Conservation (phyloP, 208 protist species). For the Leptomonas pyrrhocoris region DNA sequence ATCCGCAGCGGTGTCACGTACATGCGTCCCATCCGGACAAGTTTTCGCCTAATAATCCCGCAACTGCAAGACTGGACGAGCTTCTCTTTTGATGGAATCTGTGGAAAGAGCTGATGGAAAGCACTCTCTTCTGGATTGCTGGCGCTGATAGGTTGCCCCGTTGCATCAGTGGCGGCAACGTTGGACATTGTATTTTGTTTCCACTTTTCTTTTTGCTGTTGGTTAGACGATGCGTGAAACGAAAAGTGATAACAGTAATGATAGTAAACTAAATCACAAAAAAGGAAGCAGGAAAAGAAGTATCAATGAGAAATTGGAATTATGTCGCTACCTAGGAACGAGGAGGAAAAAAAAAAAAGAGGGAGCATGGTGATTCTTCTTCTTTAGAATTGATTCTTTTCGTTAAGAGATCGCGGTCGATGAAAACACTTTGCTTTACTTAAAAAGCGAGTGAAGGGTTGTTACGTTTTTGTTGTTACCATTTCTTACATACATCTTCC, state of each 20-base stretch:
- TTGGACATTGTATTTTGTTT: slow-evolving; percentile 25
- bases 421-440: too few relatives aligned
- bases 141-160: slow-evolving; percentile 21
- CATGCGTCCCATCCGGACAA: slow-evolving; percentile 60
- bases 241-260: slow-evolving; percentile 19
- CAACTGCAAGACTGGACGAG: slow-evolving; percentile 56
- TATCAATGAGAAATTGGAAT: not conserved
- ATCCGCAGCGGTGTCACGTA: slow-evolving; percentile 60
- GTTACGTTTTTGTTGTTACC: too few relatives aligned
- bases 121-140: slow-evolving; percentile 39
- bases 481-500: too few relatives aligned
- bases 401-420: too few relatives aligned
- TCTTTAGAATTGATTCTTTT: too few relatives aligned
- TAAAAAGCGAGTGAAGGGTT: too few relatives aligned
- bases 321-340: not conserved
- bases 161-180: not conserved
- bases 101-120: slow-evolving; percentile 56
- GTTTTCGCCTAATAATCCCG: slow-evolving; percentile 35
- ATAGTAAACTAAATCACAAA: not conserved
- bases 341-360: not conserved
- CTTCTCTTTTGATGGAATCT: slow-evolving; percentile 49
- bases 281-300: not conserved
- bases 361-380: too few relatives aligned
- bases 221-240: slow-evolving; percentile 10
- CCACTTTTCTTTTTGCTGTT: not conserved